Conservation (phyloP, 495 filamentous ascomycete genomes). For the Trichoderma erinaceum region DNA sequence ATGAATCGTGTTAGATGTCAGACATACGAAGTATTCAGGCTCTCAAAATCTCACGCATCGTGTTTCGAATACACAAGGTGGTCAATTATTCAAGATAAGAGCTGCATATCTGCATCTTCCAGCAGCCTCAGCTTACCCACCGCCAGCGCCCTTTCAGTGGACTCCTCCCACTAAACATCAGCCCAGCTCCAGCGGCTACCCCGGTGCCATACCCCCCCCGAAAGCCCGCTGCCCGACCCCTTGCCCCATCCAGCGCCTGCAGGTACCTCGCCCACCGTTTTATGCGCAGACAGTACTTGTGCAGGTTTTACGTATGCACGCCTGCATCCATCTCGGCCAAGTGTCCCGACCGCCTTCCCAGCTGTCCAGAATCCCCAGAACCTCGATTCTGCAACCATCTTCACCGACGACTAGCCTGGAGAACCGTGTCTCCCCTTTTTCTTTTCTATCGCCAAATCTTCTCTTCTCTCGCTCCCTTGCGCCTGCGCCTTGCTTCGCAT, state of each 20-base stretch:
- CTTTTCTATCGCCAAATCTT: background rate
- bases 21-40: too few species aligned
- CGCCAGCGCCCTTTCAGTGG: background rate
- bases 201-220: background rate
- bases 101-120: too few species aligned
- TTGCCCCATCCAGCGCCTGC: background rate
- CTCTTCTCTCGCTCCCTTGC: background rate
- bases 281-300: background rate
- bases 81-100: too few species aligned
- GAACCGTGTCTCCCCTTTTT: background rate
- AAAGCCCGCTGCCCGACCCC: background rate
- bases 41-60: too few species aligned
- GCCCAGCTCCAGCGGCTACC: slow-evolving; percentile 4
- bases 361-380: slow-evolving; percentile 10
- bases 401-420: slow-evolving; percentile 8
- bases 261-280: background rate
- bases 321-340: background rate
- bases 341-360: slow-evolving; percentile 12
- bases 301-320: background rate
- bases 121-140: background rate
- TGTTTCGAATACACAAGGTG: too few species aligned
- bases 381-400: slow-evolving; percentile 11
- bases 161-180: background rate
- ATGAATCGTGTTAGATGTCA: too few species aligned
- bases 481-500: background rate